phyloP scores from a whole-genome alignment of 2,329 filamentous ascomycete species.

The Aspergillus aculeatinus region DNA sequence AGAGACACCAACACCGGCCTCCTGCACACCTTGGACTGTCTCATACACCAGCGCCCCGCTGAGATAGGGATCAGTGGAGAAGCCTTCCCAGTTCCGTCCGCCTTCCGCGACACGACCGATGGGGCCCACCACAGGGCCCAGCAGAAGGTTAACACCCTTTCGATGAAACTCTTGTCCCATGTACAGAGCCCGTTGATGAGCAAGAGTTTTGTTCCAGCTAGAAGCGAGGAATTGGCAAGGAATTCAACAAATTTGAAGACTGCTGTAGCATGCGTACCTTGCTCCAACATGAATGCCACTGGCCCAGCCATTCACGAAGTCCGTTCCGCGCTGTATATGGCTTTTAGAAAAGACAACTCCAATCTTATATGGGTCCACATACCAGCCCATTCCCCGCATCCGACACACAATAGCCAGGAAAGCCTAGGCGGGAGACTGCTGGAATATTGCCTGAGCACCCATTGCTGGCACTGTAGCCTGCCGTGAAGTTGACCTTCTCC shows the following conservation, averaged over 20 bases:
- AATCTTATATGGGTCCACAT: neutral
- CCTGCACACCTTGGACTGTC: slow-evolving; percentile 77
- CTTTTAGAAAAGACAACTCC: neutral
- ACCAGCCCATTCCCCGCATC: slow-evolving; percentile 46
- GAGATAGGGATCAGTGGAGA: slow-evolving; percentile 72
- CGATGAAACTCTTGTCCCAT: slow-evolving; percentile 74
- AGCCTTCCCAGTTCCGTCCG: slow-evolving; percentile 67
- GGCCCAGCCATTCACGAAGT: slow-evolving; percentile 28
- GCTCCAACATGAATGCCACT: slow-evolving; percentile 25
- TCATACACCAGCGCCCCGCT: slow-evolving; percentile 70
- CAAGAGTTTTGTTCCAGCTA: slow-evolving; percentile 67
- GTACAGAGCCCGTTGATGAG: slow-evolving; percentile 65
- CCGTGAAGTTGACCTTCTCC: slow-evolving; percentile 42
- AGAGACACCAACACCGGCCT: slow-evolving; percentile 77
- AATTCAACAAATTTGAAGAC: too few relatives aligned
- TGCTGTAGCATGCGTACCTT: slow-evolving; percentile 19
- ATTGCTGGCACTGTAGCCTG: slow-evolving; percentile 23
- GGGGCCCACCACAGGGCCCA: slow-evolving; percentile 76
- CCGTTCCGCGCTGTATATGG: slow-evolving; percentile 28
- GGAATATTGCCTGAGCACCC: slow-evolving; percentile 36
- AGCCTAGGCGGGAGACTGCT: slow-evolving; percentile 31
- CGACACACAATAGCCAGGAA: slow-evolving; percentile 42
- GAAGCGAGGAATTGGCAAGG: neutral
- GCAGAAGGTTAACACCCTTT: slow-evolving; percentile 72
- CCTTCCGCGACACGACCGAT: slow-evolving; percentile 66